Evolutionary conservation across 2,329 filamentous ascomycete genomes (phyloP).

Genomic region (Fusarium sp.): DNA sequence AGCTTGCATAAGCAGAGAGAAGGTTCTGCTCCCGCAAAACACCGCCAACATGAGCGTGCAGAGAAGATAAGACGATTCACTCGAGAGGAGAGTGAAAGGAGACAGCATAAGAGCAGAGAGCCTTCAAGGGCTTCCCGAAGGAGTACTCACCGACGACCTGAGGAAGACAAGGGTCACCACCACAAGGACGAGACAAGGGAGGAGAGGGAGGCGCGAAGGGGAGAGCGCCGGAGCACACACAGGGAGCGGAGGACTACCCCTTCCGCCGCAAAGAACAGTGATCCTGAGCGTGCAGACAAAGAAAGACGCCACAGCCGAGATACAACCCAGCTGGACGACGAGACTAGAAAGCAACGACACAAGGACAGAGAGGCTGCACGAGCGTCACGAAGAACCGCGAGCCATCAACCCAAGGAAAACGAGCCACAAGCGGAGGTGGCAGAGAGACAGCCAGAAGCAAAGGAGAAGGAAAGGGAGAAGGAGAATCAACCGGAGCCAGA

Average conservation of each 20-base stretch:
- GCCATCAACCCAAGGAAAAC: not conserved
- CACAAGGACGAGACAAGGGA: conserved; percentile 7
- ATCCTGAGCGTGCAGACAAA: conserved; percentile 2
- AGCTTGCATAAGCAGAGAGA: conserved; percentile 2
- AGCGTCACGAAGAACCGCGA: not conserved
- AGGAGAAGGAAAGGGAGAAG: not conserved
- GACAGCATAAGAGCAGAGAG: conserved; percentile 4
- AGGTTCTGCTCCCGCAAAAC: not conserved
- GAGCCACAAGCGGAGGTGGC: not conserved
- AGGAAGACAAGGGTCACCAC: not conserved
- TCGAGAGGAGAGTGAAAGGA: not conserved
- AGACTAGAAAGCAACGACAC: conserved; percentile 1
- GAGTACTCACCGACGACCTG: not conserved
- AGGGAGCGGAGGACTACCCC: conserved; percentile 1
- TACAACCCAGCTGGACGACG: conserved; percentile 3
- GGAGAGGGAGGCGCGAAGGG: conserved; percentile 2
- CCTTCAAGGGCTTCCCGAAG: conserved; percentile 8
- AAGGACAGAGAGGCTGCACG: not conserved
- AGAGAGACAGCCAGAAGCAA: not conserved
- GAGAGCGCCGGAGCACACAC: not conserved
- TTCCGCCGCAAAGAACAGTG: not conserved
- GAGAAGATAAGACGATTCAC: not conserved
- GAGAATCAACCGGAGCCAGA: no score
- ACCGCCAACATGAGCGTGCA: not conserved
- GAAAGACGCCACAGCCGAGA: not conserved